Conservation (phyloP, 768 basidiomycete genomes). For the Leccinellum albellum region DNA sequence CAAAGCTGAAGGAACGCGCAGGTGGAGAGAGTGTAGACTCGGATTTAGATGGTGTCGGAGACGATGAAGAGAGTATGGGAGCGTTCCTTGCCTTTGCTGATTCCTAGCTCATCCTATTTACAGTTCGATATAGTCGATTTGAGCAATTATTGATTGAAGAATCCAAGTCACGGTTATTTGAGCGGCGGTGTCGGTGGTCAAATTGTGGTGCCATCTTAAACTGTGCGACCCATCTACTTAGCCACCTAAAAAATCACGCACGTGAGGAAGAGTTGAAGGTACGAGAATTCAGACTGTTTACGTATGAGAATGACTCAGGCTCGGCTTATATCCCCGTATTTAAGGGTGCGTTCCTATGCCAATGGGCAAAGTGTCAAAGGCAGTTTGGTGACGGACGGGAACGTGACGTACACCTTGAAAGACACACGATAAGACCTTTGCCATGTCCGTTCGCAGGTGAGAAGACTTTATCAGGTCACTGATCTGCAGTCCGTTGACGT, state of each 20-base stretch:
- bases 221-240: conserved; percentile 44
- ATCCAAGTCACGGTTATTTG: conserved; percentile 46
- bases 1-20: conserved; percentile 13
- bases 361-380: conserved; percentile 56
- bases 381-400: conserved; percentile 35
- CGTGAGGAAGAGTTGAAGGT: conserved; percentile 30
- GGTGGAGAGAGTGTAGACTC: conserved; percentile 17
- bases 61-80: conserved; percentile 31
- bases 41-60: conserved; percentile 14
- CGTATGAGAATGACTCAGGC: neutral
- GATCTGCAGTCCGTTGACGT: conserved; percentile 7
- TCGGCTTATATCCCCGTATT: conserved; percentile 3
- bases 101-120: conserved; percentile 26
- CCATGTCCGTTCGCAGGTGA: conserved; percentile 43
- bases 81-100: conserved; percentile 18
- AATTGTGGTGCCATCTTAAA: conserved; percentile 55
- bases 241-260: conserved; percentile 46
- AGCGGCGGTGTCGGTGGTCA: conserved; percentile 55
- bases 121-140: conserved; percentile 37
- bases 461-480: neutral
- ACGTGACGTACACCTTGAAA: conserved; percentile 48
- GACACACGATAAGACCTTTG: conserved; percentile 38
- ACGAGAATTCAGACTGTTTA: conserved; percentile 11
- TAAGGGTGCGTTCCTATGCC: conserved; percentile 44
- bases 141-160: conserved; percentile 45